Evolutionary conservation across 73 alveolate species (phyloP), one percentile per base, ranked within the genome.

Genomic region (Tetrahymena thermophila): DNA sequence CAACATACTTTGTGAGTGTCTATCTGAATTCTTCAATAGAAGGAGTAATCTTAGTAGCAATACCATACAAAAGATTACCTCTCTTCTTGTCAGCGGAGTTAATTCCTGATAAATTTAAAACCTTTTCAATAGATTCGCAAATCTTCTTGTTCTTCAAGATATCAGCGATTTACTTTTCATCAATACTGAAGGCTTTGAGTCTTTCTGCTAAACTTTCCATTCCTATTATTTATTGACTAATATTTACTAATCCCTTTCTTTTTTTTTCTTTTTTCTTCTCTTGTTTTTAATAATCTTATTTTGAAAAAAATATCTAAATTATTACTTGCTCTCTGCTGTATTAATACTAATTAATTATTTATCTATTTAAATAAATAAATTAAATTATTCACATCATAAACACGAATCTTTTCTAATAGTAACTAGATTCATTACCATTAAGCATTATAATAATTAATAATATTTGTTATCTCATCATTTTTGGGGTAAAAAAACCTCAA

Each of bases 11-110:
- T 4, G 97, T 94, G 34, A 95, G 57, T 1, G 43, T 57, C 34
- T 40, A 93, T 95, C 97, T 95, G 93, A 89, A 85, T 85, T 95
- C 94, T 35, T 95, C 97, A 50, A 95, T 57, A 17, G 97, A 57
- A 13, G 93, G 95, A 43, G 95, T 89, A 19, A 95, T n/a, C 43
- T 43, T 89, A 1, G 89, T 71, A 28, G 89, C 89, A 71, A 71
- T 71, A 71, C 89, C 89, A 21, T 71, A 71, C 23, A 71, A 25
- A 28, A 71, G 89, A 71, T 71, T 71, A 25, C 89, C 89, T 71
- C 89, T 71, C 89, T 71, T 71, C 89, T 71, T 71, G 37, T 71
- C 89, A 71, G 89, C 42, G 37, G 89, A 23, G 89, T 71, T 71
- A 31, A 71, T 71, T n/a, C 89, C 89, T n/a, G 89, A 71, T 17